Base-by-base conservation (phyloP, 768 basidiomycete species). In the Epithele typhae region DNA sequence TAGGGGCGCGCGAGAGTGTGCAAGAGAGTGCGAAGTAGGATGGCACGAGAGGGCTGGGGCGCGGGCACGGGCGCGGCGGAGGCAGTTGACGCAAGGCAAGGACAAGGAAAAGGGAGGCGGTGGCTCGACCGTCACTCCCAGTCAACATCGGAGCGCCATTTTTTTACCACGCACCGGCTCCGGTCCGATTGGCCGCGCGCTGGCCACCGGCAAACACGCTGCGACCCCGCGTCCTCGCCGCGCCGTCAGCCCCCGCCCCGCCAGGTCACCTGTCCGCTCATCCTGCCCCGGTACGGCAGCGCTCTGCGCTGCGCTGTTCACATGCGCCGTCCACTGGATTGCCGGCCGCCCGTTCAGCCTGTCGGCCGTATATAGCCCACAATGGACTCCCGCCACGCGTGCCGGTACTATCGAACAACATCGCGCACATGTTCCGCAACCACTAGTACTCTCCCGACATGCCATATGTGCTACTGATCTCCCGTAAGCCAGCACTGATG, bases 401-500 rank as follows among this genome's bases (percentile, higher is more conserved):
- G 12, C 46, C 40, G 48, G 32, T 39, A 12, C 27, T 45, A 44
- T 42, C 42, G 41, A 52, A 47, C 51, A 52, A 36, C 46, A 39
- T 52, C 51, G 27, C 14, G 8, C 27, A 7, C 7, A 30, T 30
- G 27, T 30, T 30, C 7, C 14, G 27, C 8, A 30, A 30, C 7
- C 27, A 30, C 27, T 7, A n/a, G n/a, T n/a, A n/a, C 30, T 32
- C 30, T 21, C 30, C 45, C 25, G 24, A 35, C 18, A 40, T 52
- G 25, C 51, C 51, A 18, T n/a, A 44, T 47, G n/a, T 30, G 51
- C 46, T 25, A 19, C n/a, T 18, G n/a, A 30, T n/a, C 18, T 33
- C 36, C 37, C 24, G 40, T 19, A 46, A 40, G 15, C 17, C 40
- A 17, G n/a, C 32, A n/a, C 48, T 47, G 41, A 49, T 46, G 19